Base-by-base conservation (phyloP, 148 eudicot genomes). In the Rhododendron ovatum region DNA sequence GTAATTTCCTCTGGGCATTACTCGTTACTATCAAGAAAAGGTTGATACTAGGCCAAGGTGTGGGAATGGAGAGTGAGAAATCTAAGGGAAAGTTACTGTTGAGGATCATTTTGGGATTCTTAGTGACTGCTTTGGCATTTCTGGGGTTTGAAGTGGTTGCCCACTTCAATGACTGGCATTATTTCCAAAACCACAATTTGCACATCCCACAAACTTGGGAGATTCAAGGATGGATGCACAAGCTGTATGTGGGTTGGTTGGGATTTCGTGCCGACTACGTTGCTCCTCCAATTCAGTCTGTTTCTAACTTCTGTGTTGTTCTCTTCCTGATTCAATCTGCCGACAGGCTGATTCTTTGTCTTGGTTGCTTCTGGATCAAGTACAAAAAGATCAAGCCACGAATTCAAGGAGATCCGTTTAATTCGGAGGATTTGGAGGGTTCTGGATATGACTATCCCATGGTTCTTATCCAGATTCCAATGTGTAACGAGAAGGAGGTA, bases 401-500 rank as follows among this genome's bases (percentile, higher is more conserved):
- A 82, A 35, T 90, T 63, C 75, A 87, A 35, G 94, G 84, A 9
- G 87, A 87, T 30, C 88, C 88, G 3, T 86, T 87, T 55, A 80
- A 87, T 79, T 89, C 87, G 3, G 73, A 81, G 57, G 94, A 92
- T 88, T 78, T 87, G 83, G 94, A 92, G 74, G 88, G 88, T 78
- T 86, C 88, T 30, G 91, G 87, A 2, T 84, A 57, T 33, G 57
- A 83, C 59, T 87, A 90, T 76, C 94, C 94, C 14, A 91, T 92
- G 94, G 93, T 92, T 67, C 91, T 92, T 67, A 93, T 92, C 86
- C 94, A 92, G 85, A 90, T 92, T 43, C 94, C 94, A 4, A 92
- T 91, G 94, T 92, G 93, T 41, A 91, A 92, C 84, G 93, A 92
- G 83, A 90, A 75, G 85, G 93, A 92, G 94, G 94, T 91, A 88